These are phyloP conservation scores for Debaryomyces tyrocola DNA, from an alignment of 805 yeast genomes.

Conservation along the genomic window DNA sequence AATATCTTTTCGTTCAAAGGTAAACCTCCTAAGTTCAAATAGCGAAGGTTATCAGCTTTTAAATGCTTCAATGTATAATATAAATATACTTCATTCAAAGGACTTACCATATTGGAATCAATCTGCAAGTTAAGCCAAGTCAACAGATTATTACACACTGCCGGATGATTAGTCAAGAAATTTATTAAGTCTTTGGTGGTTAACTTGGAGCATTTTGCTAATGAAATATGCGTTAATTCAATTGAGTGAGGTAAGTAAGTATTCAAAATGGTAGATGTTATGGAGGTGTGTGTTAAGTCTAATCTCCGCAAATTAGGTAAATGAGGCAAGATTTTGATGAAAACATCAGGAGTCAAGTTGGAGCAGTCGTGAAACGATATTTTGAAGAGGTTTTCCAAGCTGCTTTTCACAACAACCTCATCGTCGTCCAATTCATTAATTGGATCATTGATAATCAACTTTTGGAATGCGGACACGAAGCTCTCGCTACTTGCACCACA, in stretches of 20 bases:
- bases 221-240: conserved; percentile 73
- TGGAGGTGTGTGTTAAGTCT: conserved; percentile 80
- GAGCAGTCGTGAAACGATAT: conserved; percentile 88
- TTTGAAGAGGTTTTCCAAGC: conserved; percentile 30
- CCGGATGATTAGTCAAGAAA: conserved; percentile 71
- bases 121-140: conserved; percentile 68
- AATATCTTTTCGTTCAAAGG: conserved; percentile 49
- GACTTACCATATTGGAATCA: conserved; percentile 61
- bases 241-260: conserved; percentile 54
- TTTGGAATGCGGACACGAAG: conserved; percentile 60
- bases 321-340: conserved; percentile 57
- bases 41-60: conserved; percentile 46
- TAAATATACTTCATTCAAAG: conserved; percentile 52
- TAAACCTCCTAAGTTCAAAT: conserved; percentile 64
- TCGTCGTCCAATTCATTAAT: conserved; percentile 6
- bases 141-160: conserved; percentile 48
- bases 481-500: conserved; percentile 78
- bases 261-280: conserved; percentile 61
- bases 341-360: conserved; percentile 59
- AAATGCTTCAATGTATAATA: conserved; percentile 43
- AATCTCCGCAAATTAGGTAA: conserved; percentile 59
- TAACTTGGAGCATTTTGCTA: conserved; percentile 53
- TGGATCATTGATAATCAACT: conserved; percentile 31
- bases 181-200: conserved; percentile 71
- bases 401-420: conserved; percentile 2